Percentiles rank a stretch among this genome's conserved stretches.
phyloP scores from a whole-genome alignment of 306 rosid genomes.

The Vigna mungo region DNA sequence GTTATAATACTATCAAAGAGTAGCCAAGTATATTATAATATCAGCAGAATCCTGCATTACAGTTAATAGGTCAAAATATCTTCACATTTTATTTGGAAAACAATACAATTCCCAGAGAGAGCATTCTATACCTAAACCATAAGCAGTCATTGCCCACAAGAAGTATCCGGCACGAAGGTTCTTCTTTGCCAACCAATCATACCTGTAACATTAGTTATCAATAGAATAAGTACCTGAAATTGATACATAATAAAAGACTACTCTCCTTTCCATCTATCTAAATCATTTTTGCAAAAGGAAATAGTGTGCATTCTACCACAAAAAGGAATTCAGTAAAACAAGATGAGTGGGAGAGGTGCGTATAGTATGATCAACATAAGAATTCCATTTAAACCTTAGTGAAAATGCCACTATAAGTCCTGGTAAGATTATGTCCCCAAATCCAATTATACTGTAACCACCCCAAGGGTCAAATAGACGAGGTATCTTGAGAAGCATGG shows the following conservation, averaged over 20 bases:
- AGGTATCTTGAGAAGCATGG: constrained; percentile 97
- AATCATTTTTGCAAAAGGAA: constrained; percentile 20
- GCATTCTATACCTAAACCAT: constrained; percentile 85
- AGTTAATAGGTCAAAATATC: constrained; percentile 17
- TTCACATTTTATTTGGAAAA: constrained; percentile 35
- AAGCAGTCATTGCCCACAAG: constrained; percentile 96
- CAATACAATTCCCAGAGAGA: neutral
- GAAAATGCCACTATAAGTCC: constrained; percentile 96
- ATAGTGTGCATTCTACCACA: neutral
- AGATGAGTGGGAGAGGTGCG: constrained; percentile 16
- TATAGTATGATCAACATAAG: constrained; percentile 30
- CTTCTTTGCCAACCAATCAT: constrained; percentile 93
- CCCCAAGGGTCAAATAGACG: constrained; percentile 99
- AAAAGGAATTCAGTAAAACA: neutral
- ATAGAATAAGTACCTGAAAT: constrained; percentile 34
- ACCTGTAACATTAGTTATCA: constrained; percentile 61
- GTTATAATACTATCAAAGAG: neutral
- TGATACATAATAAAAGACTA: constrained; percentile 13
- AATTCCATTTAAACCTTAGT: constrained; percentile 67
- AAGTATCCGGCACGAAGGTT: constrained; percentile 85
- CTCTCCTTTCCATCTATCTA: constrained; percentile 22
- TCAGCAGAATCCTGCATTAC: neutral
- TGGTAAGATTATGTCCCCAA: constrained; percentile 96
- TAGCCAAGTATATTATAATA: constrained; percentile 6
- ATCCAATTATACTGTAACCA: constrained; percentile 97